A percentile compares a stretch with the other conserved stretches of the same genome.
These are phyloP conservation scores for Ogataea nakhonphanomensis DNA, from an alignment of 805 yeast species.

Conservation along the genomic window DNA sequence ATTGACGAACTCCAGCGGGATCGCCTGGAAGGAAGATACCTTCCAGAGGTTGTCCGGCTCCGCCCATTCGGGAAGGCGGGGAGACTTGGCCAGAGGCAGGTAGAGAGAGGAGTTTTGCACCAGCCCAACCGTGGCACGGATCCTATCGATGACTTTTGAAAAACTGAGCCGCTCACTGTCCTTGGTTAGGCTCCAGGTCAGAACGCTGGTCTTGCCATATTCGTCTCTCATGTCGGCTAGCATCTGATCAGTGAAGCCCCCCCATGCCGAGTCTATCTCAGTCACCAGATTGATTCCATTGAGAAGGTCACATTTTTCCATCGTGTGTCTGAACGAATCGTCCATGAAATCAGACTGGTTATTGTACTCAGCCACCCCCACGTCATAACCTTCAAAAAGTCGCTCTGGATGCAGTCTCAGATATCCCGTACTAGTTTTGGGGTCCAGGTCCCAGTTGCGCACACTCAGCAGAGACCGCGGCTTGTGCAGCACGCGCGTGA, in stretches of 20 bases:
- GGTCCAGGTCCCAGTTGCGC: conserved; percentile 57
- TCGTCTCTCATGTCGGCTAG: conserved; percentile 66
- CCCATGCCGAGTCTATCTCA: conserved; percentile 82
- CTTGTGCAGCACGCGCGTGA: conserved; percentile 60
- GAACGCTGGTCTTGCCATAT: conserved; percentile 46
- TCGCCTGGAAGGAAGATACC: conserved; percentile 34
- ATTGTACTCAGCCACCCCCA: conserved; percentile 62
- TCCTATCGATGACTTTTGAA: conserved; percentile 36
- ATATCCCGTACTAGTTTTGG: conserved; percentile 24
- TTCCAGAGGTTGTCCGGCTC: conserved; percentile 42
- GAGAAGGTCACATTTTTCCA: conserved; percentile 75
- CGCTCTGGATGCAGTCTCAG: conserved; percentile 28
- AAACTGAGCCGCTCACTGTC: conserved; percentile 8
- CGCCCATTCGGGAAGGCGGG: conserved; percentile 23
- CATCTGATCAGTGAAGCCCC: conserved; percentile 60
- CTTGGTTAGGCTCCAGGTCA: conserved; percentile 42
- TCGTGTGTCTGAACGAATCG: conserved; percentile 49
- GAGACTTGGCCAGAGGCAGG: conserved; percentile 46
- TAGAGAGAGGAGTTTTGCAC: conserved; percentile 48
- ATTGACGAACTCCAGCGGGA: conserved; percentile 45
- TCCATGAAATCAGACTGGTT: conserved; percentile 52
- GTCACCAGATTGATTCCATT: conserved; percentile 68
- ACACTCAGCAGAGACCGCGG: conserved; percentile 57
- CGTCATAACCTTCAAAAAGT: conserved; percentile 44
- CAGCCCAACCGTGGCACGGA: conserved; percentile 43